Evolutionary conservation across 169 alveolate genomes (phyloP), one percentile per base, ranked within the genome.

Genomic region (Plasmodium knowlesi): DNA sequence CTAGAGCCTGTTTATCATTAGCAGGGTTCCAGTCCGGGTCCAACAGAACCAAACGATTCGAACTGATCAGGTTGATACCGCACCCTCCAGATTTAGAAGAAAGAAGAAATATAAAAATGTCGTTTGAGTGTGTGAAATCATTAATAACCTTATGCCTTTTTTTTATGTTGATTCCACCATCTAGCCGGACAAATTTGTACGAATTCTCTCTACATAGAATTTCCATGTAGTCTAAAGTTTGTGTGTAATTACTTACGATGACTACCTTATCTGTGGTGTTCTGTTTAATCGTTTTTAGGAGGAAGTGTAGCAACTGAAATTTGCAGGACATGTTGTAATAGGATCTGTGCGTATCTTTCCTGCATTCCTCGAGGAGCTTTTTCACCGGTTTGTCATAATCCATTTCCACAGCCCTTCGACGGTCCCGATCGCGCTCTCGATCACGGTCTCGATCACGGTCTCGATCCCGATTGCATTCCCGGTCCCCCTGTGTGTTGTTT

Each of bases 1-100:
- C 99, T 86, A 98, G 96, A 10, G 99, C 99, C 95, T 98, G 99
- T 93, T 98, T 98, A 96, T 99, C 99, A 94, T 98, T 99, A 9
- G 99, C 99, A 16, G 99, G 99, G 92, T 99, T 99, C 99, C 99
- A 99, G 95, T 99, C 99, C 0, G 99, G 99, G 89, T 99, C 99
- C 79, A 98, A 98, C 93, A 99, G 96, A 19, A 99, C 98, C 85
- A 98, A 99, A 53, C 99, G 93, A 86, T 99, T 98, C 3, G 99
- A 99, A 28, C 99, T 99, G 39, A 98, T 98, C 71, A 99, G 97
- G 93, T 99, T 99, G 82, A 99, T 96, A 5, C 99, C 99, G 46
- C 99, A 97, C 37, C 99, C 99, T n/a, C 99, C 99, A 1, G 99
- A 99, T 92, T 98, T 98, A 57, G 99, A 98, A 25, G 99, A 98